Conservation (phyloP, 2,329 filamentous ascomycete genomes). For the Torrubiellomyces zombiae region DNA sequence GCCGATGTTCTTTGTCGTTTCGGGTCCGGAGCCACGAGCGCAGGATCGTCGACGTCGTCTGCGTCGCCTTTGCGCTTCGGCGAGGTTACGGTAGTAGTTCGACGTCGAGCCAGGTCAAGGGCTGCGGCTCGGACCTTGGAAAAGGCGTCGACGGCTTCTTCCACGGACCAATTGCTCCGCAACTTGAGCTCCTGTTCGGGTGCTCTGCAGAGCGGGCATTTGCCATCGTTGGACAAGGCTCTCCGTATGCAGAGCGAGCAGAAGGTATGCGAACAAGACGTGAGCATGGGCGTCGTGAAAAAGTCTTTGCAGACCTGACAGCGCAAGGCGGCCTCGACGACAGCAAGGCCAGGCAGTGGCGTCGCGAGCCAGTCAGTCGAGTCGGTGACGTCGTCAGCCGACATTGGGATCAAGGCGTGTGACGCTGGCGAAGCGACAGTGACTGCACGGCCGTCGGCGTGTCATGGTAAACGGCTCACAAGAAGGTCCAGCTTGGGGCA, state of each 20-base stretch:
- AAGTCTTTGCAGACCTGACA: constrained; percentile 99
- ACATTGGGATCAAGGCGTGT: constrained; percentile 10
- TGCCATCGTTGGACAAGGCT: constrained; percentile 65
- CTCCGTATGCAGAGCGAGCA: constrained; percentile 91
- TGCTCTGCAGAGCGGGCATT: constrained; percentile 71
- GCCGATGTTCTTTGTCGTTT: constrained; percentile 39
- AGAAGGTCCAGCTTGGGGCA: too few relatives aligned
- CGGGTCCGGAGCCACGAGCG: constrained; percentile 13
- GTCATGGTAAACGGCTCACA: too few relatives aligned
- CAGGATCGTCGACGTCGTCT: constrained; percentile 11
- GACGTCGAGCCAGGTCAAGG: constrained; percentile 43
- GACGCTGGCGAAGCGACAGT: too few relatives aligned
- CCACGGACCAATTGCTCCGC: constrained; percentile 67
- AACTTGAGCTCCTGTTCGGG: constrained; percentile 72
- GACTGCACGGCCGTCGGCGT: too few relatives aligned
- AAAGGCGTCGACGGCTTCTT: constrained; percentile 74
- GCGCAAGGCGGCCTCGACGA: constrained; percentile 70
- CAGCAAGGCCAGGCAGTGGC: constrained; percentile 44
- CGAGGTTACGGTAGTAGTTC: constrained; percentile 2
- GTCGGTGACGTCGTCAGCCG: constrained; percentile 39
- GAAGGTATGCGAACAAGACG: constrained; percentile 87
- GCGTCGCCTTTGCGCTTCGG: constrained; percentile 36
- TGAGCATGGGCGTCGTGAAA: constrained; percentile 86
- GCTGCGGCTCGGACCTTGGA: constrained; percentile 43
- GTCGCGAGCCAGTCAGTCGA: constrained; percentile 76